Evolutionary conservation across 139 green algal genomes (phyloP).

Genomic region (Micractinium sp.): DNA sequence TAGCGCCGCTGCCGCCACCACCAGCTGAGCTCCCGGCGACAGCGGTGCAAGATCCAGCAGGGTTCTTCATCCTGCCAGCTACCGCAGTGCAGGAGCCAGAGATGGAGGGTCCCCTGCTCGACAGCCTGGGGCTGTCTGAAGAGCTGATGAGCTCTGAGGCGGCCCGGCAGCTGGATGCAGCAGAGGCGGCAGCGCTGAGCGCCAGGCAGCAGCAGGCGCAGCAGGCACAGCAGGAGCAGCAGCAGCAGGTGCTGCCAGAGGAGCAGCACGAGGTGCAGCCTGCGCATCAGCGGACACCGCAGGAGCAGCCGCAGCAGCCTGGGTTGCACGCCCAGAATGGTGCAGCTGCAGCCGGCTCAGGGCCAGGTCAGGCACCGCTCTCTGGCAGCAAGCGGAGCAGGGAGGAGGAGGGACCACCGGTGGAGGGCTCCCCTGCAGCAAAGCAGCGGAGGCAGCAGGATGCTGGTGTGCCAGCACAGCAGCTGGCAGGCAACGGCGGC

Average conservation of each 20-base stretch:
- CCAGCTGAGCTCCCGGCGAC: too few species aligned
- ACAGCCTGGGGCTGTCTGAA: background rate
- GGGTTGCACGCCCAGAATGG: background rate
- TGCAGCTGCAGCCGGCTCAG: background rate
- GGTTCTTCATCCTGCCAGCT: background rate
- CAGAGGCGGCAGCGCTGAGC: background rate
- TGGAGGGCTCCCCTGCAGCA: background rate
- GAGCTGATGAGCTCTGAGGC: conserved; percentile 13
- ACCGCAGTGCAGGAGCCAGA: background rate
- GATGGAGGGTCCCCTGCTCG: background rate
- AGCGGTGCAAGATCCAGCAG: background rate
- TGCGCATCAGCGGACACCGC: background rate
- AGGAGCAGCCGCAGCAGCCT: background rate
- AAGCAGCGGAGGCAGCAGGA: background rate
- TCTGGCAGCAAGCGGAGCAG: conserved; percentile 21
- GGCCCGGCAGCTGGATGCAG: background rate
- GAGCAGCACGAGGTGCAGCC: background rate
- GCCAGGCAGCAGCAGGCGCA: background rate
- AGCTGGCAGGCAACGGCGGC: background rate
- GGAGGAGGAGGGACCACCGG: background rate
- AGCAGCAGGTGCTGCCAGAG: background rate
- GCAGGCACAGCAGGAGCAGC: too few species aligned
- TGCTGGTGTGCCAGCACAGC: background rate
- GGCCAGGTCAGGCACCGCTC: background rate
- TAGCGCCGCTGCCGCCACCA: too few species aligned